phyloP scores from a whole-genome alignment of 352 stramenopile genomes.

The Pseudoperonospora humuli region DNA sequence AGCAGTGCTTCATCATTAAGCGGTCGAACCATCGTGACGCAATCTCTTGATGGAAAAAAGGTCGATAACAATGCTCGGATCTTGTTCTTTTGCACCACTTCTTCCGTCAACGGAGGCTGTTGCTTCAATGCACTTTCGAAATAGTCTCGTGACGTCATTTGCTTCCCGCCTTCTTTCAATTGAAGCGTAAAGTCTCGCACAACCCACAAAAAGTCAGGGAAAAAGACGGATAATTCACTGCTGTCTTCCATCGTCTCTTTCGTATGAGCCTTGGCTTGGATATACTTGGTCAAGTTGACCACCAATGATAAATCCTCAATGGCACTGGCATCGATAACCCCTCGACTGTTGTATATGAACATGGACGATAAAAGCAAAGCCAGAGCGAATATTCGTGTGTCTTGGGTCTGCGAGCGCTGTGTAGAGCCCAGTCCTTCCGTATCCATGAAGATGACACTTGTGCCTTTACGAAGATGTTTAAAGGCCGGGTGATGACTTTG shows the following conservation, averaged over 20 bases:
- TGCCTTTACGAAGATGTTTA: conserved; percentile 53
- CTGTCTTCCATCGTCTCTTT: conserved; percentile 6
- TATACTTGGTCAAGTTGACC: conserved; percentile 87
- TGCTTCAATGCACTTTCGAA: conserved; percentile 68
- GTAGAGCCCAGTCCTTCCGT: conserved; percentile 83
- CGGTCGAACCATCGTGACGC: conserved; percentile 69
- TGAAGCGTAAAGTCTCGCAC: conserved; percentile 73
- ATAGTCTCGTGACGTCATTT: conserved; percentile 59
- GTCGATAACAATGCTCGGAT: conserved; percentile 47
- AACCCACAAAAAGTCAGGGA: conserved; percentile 69
- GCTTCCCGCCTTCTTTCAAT: conserved; percentile 45
- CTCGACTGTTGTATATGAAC: conserved; percentile 90
- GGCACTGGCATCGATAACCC: conserved; percentile 84
- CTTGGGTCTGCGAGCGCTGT: conserved; percentile 80
- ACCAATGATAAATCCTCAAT: conserved; percentile 89
- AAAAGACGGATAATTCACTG: conserved; percentile 48
- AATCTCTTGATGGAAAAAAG: conserved; percentile 74
- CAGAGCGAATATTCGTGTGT: conserved; percentile 87
- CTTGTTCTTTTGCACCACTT: conserved; percentile 50
- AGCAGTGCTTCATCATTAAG: conserved; percentile 59
- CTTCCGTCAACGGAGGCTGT: conserved; percentile 33
- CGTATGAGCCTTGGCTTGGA: conserved; percentile 44
- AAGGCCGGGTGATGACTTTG: conserved; percentile 19
- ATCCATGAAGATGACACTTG: conserved; percentile 81
- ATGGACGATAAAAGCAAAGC: conserved; percentile 76